Base-by-base conservation (phyloP, 306 rosid genomes). In the Rosa lucieae region DNA sequence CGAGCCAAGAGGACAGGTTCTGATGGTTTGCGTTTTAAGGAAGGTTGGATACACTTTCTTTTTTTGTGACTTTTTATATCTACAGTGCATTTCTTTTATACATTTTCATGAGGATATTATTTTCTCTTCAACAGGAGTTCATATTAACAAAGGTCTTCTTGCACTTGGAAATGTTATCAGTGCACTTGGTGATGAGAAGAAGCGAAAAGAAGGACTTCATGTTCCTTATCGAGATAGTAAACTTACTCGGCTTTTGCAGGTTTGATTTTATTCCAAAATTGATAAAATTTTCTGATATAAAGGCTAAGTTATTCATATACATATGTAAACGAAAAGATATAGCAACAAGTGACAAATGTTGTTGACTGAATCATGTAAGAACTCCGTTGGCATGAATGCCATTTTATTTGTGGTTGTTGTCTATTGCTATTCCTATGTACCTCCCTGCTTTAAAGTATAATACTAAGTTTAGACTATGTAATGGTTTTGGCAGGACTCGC, bases 151-250 rank as follows among this genome's bases (percentile, higher is more conserved):
- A 81, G 99, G 99, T 52, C 99, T 96, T 77, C 97, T 96, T 74
- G 99, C 99, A 63, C 99, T 96, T 75, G 99, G 99, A 71, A 96
- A 96, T 80, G 99, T 96, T 79, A 96, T 96, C 80, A 96, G 99
- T 84, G 98, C 99, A 77, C 99, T 96, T 79, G 99, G 99, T 78
- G 99, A 96, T 82, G 99, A 96, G 86, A 96, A 96, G 91, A 96
- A 96, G 86, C 97, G 98, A 79, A 96, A 84, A 88, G 99, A 96
- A 88, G 94, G 93, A 21, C 83, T 87, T 75, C 99, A 96, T 84
- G 99, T 96, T 82, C 99, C 99, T 14, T 96, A 96, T 75, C 87
- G 99, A 84, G 99, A 96, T 67, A 96, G 99, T 84, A 96, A 96
- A 88, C 96, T 96, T 65, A 93, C 99, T 78, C 93, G 99, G 81